Evolutionary conservation across 2,329 filamentous ascomycete species (phyloP), one percentile per base, ranked within the genome.

Genomic region (Botrytis fragariae): DNA sequence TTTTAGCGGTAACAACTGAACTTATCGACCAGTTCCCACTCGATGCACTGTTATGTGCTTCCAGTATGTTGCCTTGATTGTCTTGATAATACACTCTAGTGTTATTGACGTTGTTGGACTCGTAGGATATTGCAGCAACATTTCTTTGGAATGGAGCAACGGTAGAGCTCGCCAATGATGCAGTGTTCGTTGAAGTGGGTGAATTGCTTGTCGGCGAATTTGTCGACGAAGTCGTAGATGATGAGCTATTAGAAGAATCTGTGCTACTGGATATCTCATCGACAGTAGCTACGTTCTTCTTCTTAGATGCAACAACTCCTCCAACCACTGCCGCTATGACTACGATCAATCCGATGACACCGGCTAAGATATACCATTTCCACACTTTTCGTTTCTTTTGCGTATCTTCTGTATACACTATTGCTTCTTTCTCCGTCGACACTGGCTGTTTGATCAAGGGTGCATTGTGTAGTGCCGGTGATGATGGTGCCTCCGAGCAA

Each of bases 21-120:
- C 29, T 73, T n/a, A 48, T 69, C 22, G 61, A 57, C 75, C 75
- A 76, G 16, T 59, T 74, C 54, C 20, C 44, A 22, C 59, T 65
- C 12, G 63, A 60, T 12, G 71, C 65, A 48, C 62, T 72, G 16
- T 35, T 57, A n/a, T 70, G 54, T 39, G 75, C 69, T 63, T 75
- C 75, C 22, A 75, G 60, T 42, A 76, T 72, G 5, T 61, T 35
- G 3, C 75, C 75, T 18, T 51, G 42, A 42, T 65, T 63, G 44
- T 73, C 68, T 70, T 75, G 75, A 51, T 75, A 76, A 57, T 76
- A 76, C 3, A 76, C 64, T 37, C 67, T 51, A 20, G 75, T 74
- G 9, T 37, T 72, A 29, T 75, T 75, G 32, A 62, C 48, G 29
- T 54, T 69, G 44, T 71, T 57, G 25, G 54, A 64, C 20, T 42